A percentile compares a stretch with the other conserved stretches of the same genome.
Conservation (phyloP, 2,329 filamentous ascomycete species). For the Hortaea sp. region DNA sequence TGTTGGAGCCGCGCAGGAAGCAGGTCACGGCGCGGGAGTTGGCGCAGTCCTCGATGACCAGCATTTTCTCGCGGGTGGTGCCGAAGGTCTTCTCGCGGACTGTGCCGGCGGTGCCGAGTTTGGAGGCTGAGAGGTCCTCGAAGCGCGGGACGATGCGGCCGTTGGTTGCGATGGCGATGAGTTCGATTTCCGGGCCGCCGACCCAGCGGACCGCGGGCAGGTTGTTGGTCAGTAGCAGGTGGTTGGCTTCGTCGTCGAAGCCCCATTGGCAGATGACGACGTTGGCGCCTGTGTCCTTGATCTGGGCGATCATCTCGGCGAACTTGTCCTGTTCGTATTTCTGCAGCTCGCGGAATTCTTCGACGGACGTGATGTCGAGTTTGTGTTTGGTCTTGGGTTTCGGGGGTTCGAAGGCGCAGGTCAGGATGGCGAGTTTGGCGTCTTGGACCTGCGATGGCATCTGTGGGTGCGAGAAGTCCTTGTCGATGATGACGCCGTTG, state of each 20-base stretch:
- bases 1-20: slow-evolving; percentile 96
- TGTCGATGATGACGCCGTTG: slow-evolving; percentile 97
- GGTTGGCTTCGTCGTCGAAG: slow-evolving; percentile 98
- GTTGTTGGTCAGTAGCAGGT: slow-evolving; percentile 89
- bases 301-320: slow-evolving; percentile 94
- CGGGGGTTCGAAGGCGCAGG: slow-evolving; percentile 94
- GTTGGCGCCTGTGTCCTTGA: slow-evolving; percentile 95
- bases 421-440: slow-evolving; percentile 94
- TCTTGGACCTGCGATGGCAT: slow-evolving; percentile 94
- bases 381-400: slow-evolving; percentile 99
- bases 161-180: slow-evolving; percentile 97
- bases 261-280: slow-evolving; percentile 99
- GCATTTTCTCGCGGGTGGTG: slow-evolving; percentile 97
- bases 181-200: slow-evolving; percentile 91
- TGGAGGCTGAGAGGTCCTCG: slow-evolving; percentile 82
- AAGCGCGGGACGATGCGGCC: slow-evolving; percentile 95
- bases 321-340: slow-evolving; percentile 95
- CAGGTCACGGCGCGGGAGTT: slow-evolving; percentile 94
- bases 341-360: slow-evolving; percentile 97
- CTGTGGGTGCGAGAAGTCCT: slow-evolving; percentile 98
- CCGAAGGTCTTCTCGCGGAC: slow-evolving; percentile 95
- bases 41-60: slow-evolving; percentile 97
- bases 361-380: slow-evolving; percentile 90
- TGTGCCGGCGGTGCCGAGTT: slow-evolving; percentile 80
- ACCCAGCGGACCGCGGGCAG: slow-evolving; percentile 96